Evolutionary conservation across 2,329 filamentous ascomycete species (phyloP), one percentile per base, ranked within the genome.

Genomic region (Aquanectria penicillioides): DNA sequence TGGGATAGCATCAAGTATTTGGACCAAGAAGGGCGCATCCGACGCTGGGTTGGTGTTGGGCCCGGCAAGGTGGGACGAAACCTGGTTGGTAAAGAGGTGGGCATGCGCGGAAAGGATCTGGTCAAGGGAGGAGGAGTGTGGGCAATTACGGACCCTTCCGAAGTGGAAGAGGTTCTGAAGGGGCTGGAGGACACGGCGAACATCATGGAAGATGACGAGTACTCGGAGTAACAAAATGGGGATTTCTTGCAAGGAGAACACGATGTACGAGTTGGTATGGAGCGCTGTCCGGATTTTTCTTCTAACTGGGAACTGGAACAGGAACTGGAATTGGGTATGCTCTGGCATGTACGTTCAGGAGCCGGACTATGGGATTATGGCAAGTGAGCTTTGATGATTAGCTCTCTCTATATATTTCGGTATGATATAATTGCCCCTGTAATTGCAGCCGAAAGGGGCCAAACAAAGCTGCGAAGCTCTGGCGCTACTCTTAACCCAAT

Each of bases 11-110:
- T 98, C 69, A 88, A 87, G 65, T 97, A 96, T 71, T 80, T 97
- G 46, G 92, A 97, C 73, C 89, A 95, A 73, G 88, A 95, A 69
- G 86, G 89, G 70, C 89, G 89, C 62, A 91, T 97, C 15, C 83
- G 89, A 68, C 83, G 94, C 54, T 97, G 94, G 90, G 85, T 98
- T 46, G 94, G 94, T 37, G 92, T 98, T 62, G 94, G 94, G 1
- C 94, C 94, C 0, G 94, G 94, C 5, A 97, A 97, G 74, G 94
- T 98, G 2, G 94, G 94, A 1, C 84, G 94, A 56, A 97, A 97
- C 73, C 81, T 98, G 7, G 94, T 98, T 1, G 93, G 94, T 11
- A 97, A 97, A 77, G 94, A 97, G 77, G 94, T 97, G 3, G 94
- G 93, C 9, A 94, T 95, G 87, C 86, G 87, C 46, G 88, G 87